Base-by-base conservation (phyloP, 2,329 filamentous ascomycete species). In the Aspergillus costaricaensis region DNA sequence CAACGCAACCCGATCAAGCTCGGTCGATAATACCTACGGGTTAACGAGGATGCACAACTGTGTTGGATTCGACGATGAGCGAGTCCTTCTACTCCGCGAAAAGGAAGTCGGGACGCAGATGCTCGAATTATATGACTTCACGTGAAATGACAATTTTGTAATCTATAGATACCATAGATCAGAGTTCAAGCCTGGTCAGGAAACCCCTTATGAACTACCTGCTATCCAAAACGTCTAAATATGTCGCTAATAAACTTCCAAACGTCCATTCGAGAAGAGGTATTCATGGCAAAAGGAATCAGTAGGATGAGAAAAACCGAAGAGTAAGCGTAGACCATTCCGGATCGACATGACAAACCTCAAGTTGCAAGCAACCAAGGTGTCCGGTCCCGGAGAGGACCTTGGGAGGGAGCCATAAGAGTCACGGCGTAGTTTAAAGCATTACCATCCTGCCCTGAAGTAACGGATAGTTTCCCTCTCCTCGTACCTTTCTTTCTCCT, bases 21-120 rank as follows among this genome's bases (percentile, higher is more conserved):
- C 77, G 56, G 67, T 75, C 6, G 71, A 77, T 53, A 62, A 68
- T 14, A 74, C 76, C 27, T 73, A 74, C 43, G 76, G 80, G 49
- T 65, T 79, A 14, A 74, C 77, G 4, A 73, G 82, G 5, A 82
- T 79, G 41, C 76, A 81, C 62, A 82, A 83, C 55, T 94, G 90
- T 86, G 87, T 96, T 8, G 91, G 91, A 0, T 96, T 96, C 69
- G 92, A 96, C 70, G 91, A 96, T 47, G 91, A 96, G 75, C 92
- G 92, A 78, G 90, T 96, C n/a, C 88, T 96, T 62, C 86, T 96
- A 44, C 80, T 96, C 54, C 88, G 91, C 65, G 90, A 94, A 76
- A 85, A 86, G 64, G 79, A 79, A 25, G 80, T 85, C 25, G 90
- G 90, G 1, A 83, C 84, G 41, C 90, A 94, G 72, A 87, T 89